Base-by-base conservation (phyloP, 148 eudicot genomes). In the Heliosperma pusillum region DNA sequence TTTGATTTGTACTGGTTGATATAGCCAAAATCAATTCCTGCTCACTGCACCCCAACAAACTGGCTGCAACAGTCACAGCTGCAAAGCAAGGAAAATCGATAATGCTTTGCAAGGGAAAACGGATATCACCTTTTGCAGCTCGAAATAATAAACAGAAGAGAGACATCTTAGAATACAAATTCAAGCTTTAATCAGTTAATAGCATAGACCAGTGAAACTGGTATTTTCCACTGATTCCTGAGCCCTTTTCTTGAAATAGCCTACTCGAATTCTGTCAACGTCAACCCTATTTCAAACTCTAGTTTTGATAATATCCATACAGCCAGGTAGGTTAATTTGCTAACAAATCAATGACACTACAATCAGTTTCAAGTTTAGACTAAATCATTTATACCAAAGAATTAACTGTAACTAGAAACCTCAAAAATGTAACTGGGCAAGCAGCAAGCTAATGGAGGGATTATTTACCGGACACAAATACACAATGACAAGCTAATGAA, bases 21-120 rank as follows among this genome's bases (percentile, higher is more conserved):
- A 95, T 62, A 81, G 84, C 92, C 81, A 74, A 80, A 80, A 83
- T 89, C 72, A 95, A 85, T 68, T 90, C 89, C 69, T 86, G 74
- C 77, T 77, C 77, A 79, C 80, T 79, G 82, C 97, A 95, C 56
- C 99, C 92, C 82, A 95, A 79, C 86, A 92, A 89, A 76, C 84
- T 82, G 74, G 97, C 89, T 75, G 90, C 87, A 80, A 56, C 79
- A 77, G 80, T 74, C 42, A 88, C 78, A 85, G 99, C 99, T 95
- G 92, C 80, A 63, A 70, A 80, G 66, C 76, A 74, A 69, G 19
- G 27, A 65, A 77, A 60, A 26, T 24, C 61, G 36, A 73, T 53
- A 72, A 22, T 50, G 56, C 26, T 50, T 52, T n/a, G 66, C 52
- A 40, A 47, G 40, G 55, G 5, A 29, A 52, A 16, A 16, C 22